Conservation (phyloP, 768 basidiomycete genomes). For the Leccinum boreale region DNA sequence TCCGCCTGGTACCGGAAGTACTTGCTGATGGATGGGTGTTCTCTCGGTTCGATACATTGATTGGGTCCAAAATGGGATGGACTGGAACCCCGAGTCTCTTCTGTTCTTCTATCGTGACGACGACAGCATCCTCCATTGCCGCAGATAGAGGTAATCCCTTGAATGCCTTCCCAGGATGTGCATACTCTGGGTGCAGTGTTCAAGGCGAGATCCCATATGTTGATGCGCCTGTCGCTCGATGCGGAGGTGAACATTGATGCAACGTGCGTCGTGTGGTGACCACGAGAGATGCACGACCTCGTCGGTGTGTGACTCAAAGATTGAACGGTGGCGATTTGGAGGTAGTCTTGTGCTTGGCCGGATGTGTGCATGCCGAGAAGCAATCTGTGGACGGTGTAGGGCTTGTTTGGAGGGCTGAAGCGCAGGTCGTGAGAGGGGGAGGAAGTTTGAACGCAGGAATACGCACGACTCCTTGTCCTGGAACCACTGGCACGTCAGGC, state of each 20-base stretch:
- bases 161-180: neutral
- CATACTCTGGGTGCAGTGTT: neutral
- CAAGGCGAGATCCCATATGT: constrained; percentile 84
- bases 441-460: neutral
- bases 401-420: constrained; percentile 79
- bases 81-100: neutral
- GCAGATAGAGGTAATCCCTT: neutral
- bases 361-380: constrained; percentile 98
- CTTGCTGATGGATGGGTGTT: neutral
- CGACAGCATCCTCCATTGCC: neutral
- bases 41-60: neutral
- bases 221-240: constrained; percentile 88
- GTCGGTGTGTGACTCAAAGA: constrained; percentile 90
- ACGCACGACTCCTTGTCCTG: constrained; percentile 92
- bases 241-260: constrained; percentile 92
- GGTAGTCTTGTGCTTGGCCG: constrained; percentile 87
- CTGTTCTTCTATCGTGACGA: neutral
- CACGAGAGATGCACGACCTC: constrained; percentile 93
- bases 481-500: constrained; percentile 97
- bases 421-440: neutral
- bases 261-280: constrained; percentile 75
- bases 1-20: neutral
- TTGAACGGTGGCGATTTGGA: constrained; percentile 93
- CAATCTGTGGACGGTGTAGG: constrained; percentile 93
- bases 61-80: neutral